Evolutionary conservation across 331 rosid species (phyloP), one percentile per base, ranked within the genome.

Genomic region (Spiraea crenata): DNA sequence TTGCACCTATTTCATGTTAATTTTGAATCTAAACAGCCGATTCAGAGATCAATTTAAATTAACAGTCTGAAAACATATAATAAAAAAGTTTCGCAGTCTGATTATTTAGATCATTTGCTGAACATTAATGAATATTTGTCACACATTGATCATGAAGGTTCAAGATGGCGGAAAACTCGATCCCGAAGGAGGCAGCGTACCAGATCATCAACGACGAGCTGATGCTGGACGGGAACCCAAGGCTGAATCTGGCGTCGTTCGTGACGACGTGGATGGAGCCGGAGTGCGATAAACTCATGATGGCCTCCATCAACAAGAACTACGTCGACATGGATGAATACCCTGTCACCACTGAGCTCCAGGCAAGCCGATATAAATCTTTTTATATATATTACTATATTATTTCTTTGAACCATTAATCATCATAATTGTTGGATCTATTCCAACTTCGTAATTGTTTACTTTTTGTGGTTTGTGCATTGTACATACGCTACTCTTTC

Each of bases 221-320:
- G 57, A 92, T 92, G 98, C 55, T 92, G 34, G 98, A 92, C 51
- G 98, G 98, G 6, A 92, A 92, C 37, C 98, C 98, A 0, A 78
- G 98, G 82, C 73, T 92, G 69, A 92, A 92, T 56, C 68, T 92
- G n/a, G 98, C 98, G 6, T 92, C 98, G 5, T 92, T 92, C 51
- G 98, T 92, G 37, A 92, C 98, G 5, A 92, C 98, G 0, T 92
- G 98, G 98, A 92, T 92, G 98, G 98, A 92, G 67, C 98, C 98
- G 3, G 98, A 92, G 70, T 90, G 98, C 54, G 96, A 90, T 40
- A 90, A 90, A 70, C 96, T 92, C 76, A 90, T 92, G 62, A 88
- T 92, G 96, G 74, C 87, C n/a, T 12, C 96, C 81, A 73, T 92
- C 51, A 92, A 92, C 79, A 92, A 92, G 86, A 92, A 92, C 72